Conservation (phyloP, 176 grass and related monocot species). For the Chrysopogon serrulatus region DNA sequence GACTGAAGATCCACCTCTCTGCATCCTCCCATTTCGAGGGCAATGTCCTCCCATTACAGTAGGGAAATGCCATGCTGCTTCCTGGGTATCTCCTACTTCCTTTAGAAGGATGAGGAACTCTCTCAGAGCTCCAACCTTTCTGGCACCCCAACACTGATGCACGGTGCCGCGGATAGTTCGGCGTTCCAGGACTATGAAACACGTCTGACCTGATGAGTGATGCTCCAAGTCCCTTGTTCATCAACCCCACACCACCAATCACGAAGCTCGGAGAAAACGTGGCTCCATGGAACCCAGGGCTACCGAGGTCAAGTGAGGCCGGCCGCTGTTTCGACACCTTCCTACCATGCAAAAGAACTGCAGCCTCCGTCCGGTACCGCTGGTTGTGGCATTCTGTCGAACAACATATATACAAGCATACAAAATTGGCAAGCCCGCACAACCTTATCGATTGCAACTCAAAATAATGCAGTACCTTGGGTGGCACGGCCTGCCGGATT, state of each 20-base stretch:
- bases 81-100: slow-evolving; percentile 50
- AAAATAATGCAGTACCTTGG: slow-evolving; percentile 20
- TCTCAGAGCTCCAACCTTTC: slow-evolving; percentile 92
- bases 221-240: slow-evolving; percentile 60
- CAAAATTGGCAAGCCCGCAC: slow-evolving; percentile 4
- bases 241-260: slow-evolving; percentile 45
- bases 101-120: slow-evolving; percentile 58
- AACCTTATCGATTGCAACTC: not conserved
- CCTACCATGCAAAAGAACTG: slow-evolving; percentile 33
- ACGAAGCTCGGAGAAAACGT: slow-evolving; percentile 51
- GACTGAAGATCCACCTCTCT: slow-evolving; percentile 96
- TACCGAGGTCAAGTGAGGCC: slow-evolving; percentile 60
- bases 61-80: slow-evolving; percentile 52
- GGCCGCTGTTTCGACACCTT: slow-evolving; percentile 48
- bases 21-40: slow-evolving; percentile 99
- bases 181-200: slow-evolving; percentile 78
- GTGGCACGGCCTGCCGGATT: not conserved
- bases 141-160: slow-evolving; percentile 34
- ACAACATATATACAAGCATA: slow-evolving; percentile 30
- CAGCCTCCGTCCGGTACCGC: slow-evolving; percentile 23
- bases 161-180: slow-evolving; percentile 37
- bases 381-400: slow-evolving; percentile 64
- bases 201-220: slow-evolving; percentile 50
- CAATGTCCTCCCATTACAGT: slow-evolving; percentile 70
- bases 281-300: slow-evolving; percentile 39